Base-by-base conservation (phyloP, 768 basidiomycete genomes). In the Lentinula lateritia region DNA sequence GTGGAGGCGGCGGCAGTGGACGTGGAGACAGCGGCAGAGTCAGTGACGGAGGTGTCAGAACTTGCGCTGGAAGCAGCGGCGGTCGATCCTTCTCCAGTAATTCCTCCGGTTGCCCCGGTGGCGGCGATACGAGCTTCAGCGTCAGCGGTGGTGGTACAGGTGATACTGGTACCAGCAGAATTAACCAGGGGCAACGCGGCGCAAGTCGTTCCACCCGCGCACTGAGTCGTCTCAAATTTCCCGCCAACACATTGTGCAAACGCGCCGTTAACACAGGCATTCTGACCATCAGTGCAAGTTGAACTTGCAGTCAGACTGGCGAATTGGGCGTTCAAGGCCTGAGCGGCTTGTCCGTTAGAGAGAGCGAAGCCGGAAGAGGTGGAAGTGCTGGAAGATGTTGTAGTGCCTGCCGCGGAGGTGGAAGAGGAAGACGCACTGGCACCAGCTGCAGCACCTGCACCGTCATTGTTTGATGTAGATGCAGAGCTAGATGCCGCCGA, bases 241-340 rank as follows among this genome's bases (percentile, higher is more conserved):
- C 81, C 82, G 36, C 66, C 68, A 20, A 78, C 80, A 63, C 85
- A 85, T 63, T 80, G 80, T 4, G 83, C 82, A 43, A 86, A 79
- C 7, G 71, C 61, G 36, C 66, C 66, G 56, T 70, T 64, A 16
- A 83, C 64, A 64, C 84, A 85, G 1, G 81, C 83, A 23, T 74
- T 64, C 28, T 76, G 70, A n/a, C 80, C 78, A 50, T 63, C 66
- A 2, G 69, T 72, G 69, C 82, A 83, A 9, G 71, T n/a, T 23
- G 80, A 76, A 59, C 50, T 50, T 3, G 73, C 63, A 13, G 71
- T 76, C 35, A 83, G 70, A 4, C 69, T 66, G 45, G 70, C 70
- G 68, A 82, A 82, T 57, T 80, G 66, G 12, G 71, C 69, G 58
- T 79, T 78, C 16, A 76, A 68, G 6, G 69, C 69, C 63, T 78